phyloP scores from a whole-genome alignment of 441 rosid genomes.

The Euphorbia corollata region DNA sequence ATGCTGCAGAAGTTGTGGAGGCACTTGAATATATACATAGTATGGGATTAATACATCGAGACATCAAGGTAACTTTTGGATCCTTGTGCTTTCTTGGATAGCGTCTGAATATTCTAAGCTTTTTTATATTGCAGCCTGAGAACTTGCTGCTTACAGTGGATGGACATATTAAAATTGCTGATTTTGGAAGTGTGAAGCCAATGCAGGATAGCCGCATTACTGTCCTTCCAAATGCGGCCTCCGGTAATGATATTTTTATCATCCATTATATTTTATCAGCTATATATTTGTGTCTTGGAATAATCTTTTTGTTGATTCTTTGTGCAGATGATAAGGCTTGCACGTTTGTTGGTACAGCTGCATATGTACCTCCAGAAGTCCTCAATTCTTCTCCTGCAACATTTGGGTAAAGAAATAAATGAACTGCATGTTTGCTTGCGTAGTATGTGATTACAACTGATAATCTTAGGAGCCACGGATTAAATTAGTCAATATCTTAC shows the following conservation, averaged over 20 bases:
- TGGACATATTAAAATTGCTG: conserved; percentile 95
- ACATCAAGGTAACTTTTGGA: conserved; percentile 60
- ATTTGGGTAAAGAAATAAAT: conserved; percentile 51
- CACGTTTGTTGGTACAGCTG: conserved; percentile 99
- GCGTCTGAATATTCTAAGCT: conserved; percentile 25
- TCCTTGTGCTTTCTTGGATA: conserved; percentile 14
- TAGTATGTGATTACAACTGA: conserved; percentile 2
- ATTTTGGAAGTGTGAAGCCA: conserved; percentile 99
- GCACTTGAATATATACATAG: conserved; percentile 95
- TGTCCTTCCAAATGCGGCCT: conserved; percentile 91
- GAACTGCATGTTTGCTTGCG: conserved; percentile 8
- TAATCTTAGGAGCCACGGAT: background rate
- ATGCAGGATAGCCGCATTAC: conserved; percentile 89
- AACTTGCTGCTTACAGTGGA: conserved; percentile 75
- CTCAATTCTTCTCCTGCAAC: conserved; percentile 98
- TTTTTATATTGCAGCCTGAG: conserved; percentile 69
- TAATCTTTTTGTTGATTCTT: conserved; percentile 25
- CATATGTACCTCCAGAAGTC: conserved; percentile 99
- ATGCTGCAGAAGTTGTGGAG: conserved; percentile 89
- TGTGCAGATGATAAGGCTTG: conserved; percentile 85
- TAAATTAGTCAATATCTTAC: background rate
- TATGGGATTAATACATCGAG: conserved; percentile 93
- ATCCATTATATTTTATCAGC: background rate
- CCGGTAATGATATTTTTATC: conserved; percentile 44
- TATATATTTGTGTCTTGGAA: conserved; percentile 5